Base-by-base conservation (phyloP, 805 yeast genomes). In the Metschnikowia aberdeeniae region DNA sequence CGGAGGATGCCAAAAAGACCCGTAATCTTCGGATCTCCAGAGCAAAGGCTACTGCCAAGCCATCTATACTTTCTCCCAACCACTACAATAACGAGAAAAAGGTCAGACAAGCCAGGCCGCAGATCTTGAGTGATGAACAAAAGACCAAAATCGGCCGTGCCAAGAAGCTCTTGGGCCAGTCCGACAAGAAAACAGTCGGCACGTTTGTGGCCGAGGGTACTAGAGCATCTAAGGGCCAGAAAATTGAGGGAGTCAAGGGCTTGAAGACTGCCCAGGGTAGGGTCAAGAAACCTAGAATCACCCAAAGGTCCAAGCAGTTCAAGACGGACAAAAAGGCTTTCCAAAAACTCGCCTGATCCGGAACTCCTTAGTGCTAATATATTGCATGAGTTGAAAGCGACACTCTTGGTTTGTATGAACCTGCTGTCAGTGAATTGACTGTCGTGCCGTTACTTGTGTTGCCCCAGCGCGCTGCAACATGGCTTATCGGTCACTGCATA, bases 111-210 rank as follows among this genome's bases (percentile, higher is more conserved):
- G 35, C 22, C 13, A 52, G 50, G 44, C 44, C 58, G 7, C 57
- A 59, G 45, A 61, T 64, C 26, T 67, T 86, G 42, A 75, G 77
- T 22, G 88, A 84, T 34, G 75, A 76, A 34, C 93, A 86, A 63
- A 85, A 75, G 64, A 84, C 95, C 12, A 78, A 78, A 56, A 64
- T 87, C 32, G 96, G 96, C 31, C 78, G 96, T 63, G 96, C 93
- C 17, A 77, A 76, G 57, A 74, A 79, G 45, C 73, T 85, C 4
- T 72, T 89, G 36, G 92, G 92, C 42, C 87, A 82, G 60, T 86
- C 89, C 43, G 97, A 87, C 61, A 78, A 85, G 56, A 76, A 84
- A 30, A 74, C 84, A 19, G 77, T 81, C 7, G 92, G 92, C 40
- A 70, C 71, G 56, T 68, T 42, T 60, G 79, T 47, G 57, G 62